Conservation (phyloP, 371 early-diverging fungal species). For the Mucor lusitanicus region DNA sequence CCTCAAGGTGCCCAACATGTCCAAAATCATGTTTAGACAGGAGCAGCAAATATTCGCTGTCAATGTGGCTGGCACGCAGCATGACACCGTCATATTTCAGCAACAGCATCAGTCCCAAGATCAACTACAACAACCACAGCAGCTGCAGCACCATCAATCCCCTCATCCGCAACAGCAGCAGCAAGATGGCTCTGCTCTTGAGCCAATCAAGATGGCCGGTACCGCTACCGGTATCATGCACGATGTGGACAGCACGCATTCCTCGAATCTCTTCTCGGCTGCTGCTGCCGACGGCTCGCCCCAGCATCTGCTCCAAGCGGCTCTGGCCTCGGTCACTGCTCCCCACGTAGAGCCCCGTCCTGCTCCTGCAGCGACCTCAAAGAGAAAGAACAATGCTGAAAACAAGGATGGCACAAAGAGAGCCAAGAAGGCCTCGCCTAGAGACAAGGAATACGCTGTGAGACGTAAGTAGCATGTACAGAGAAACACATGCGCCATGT, state of each 20-base stretch:
- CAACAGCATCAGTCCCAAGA: slow-evolving; percentile 1
- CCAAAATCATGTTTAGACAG: slow-evolving; percentile 53
- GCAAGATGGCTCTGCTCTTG: neutral
- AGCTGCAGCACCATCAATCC: neutral
- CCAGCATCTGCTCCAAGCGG: slow-evolving; percentile 47
- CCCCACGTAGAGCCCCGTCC: slow-evolving; percentile 2
- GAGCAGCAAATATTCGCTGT: slow-evolving; percentile 50
- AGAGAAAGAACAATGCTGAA: slow-evolving; percentile 20
- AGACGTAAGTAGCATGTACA: slow-evolving; percentile 30
- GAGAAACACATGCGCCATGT: neutral
- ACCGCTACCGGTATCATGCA: slow-evolving; percentile 18
- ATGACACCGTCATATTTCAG: slow-evolving; percentile 31
- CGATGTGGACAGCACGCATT: slow-evolving; percentile 19
- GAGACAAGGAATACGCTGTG: slow-evolving; percentile 48
- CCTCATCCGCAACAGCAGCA: neutral
- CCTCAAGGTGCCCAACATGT: slow-evolving; percentile 49
- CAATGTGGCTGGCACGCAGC: slow-evolving; percentile 47
- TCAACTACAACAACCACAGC: neutral
- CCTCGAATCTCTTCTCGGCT: slow-evolving; percentile 27
- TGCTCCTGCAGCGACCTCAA: slow-evolving; percentile 11
- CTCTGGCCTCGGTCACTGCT: slow-evolving; percentile 41
- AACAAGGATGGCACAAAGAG: slow-evolving; percentile 27
- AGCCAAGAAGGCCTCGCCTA: slow-evolving; percentile 40
- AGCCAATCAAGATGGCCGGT: slow-evolving; percentile 23
- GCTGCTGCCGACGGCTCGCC: slow-evolving; percentile 35